Conservation (phyloP, 306 rosid species). For the Trifolium pratense region DNA sequence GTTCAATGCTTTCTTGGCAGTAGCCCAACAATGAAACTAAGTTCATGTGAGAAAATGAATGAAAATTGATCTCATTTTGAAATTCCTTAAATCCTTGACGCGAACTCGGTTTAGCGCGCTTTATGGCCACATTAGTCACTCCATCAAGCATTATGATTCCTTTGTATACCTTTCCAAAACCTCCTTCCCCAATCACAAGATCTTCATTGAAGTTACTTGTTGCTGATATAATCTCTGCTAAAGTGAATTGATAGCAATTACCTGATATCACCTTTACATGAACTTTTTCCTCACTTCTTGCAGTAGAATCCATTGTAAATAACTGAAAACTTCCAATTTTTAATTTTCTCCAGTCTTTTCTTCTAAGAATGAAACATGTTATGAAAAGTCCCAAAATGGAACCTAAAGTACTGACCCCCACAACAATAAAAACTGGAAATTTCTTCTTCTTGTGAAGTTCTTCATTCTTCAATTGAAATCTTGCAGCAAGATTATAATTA, state of each 20-base stretch:
- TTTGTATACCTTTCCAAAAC: constrained; percentile 61
- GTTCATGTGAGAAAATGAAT: constrained; percentile 47
- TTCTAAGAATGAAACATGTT: constrained; percentile 6
- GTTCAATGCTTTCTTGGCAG: constrained; percentile 54
- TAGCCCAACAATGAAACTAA: constrained; percentile 50
- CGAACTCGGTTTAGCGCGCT: constrained; percentile 52
- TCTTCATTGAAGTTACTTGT: constrained; percentile 48
- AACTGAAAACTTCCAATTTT: constrained; percentile 14
- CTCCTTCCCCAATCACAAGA: constrained; percentile 53
- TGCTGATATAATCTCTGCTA: constrained; percentile 47
- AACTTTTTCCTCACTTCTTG: constrained; percentile 8
- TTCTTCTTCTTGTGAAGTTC: constrained; percentile 14
- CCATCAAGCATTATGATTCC: constrained; percentile 40
- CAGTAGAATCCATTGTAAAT: constrained; percentile 1
- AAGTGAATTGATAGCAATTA: constrained; percentile 42
- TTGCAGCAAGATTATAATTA: constrained; percentile 43
- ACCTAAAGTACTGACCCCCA: constrained; percentile 29
- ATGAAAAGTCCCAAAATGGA: constrained; percentile 27
- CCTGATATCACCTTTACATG: constrained; percentile 37
- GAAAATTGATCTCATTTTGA: constrained; percentile 47
- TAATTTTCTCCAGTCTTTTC: not conserved
- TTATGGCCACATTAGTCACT: constrained; percentile 41
- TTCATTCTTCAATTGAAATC: constrained; percentile 22
- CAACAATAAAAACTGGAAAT: not conserved
- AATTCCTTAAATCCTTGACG: constrained; percentile 55